Percentiles rank a stretch among this genome's conserved stretches.
phyloP scores from a whole-genome alignment of 1,284 basidiomycete genomes.

The Rhodotorula glutinis region DNA sequence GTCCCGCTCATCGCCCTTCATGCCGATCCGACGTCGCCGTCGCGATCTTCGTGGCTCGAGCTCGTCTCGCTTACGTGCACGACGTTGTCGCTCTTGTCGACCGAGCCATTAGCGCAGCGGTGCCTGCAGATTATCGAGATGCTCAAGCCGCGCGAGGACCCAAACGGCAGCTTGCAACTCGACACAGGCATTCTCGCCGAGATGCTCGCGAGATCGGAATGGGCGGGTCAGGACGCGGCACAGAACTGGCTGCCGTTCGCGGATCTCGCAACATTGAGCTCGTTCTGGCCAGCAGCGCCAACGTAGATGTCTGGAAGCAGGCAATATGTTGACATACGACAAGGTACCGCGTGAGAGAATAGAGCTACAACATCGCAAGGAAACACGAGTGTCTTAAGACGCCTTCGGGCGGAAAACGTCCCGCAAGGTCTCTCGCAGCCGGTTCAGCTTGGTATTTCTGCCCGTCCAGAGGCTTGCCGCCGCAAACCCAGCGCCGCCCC shows the following conservation, averaged over 20 bases:
- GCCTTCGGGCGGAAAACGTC: conserved; percentile 15
- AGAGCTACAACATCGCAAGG: too few relatives aligned
- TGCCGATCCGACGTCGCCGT: conserved; percentile 3
- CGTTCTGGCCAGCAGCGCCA: not conserved
- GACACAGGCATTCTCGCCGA: not conserved
- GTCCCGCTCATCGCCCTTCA: conserved; percentile 13
- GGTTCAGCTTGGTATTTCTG: conserved; percentile 24
- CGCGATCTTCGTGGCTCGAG: not conserved
- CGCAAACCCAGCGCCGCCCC: conserved; percentile 31
- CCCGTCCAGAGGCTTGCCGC: conserved; percentile 26
- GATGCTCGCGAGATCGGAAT: not conserved
- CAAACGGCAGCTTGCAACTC: not conserved
- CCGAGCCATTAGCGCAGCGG: not conserved
- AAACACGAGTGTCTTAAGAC: not conserved
- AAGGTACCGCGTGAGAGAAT: not conserved
- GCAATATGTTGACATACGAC: too few relatives aligned
- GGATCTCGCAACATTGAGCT: not conserved
- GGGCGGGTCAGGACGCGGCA: not conserved
- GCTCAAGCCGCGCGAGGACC: conserved; percentile 2
- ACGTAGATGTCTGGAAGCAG: not conserved
- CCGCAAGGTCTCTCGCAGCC: conserved; percentile 14
- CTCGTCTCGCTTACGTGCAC: not conserved
- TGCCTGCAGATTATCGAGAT: conserved; percentile 4
- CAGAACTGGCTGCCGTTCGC: not conserved
- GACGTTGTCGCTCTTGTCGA: not conserved